Conservation (phyloP, 148 eudicot species). For the Drosera capensis region DNA sequence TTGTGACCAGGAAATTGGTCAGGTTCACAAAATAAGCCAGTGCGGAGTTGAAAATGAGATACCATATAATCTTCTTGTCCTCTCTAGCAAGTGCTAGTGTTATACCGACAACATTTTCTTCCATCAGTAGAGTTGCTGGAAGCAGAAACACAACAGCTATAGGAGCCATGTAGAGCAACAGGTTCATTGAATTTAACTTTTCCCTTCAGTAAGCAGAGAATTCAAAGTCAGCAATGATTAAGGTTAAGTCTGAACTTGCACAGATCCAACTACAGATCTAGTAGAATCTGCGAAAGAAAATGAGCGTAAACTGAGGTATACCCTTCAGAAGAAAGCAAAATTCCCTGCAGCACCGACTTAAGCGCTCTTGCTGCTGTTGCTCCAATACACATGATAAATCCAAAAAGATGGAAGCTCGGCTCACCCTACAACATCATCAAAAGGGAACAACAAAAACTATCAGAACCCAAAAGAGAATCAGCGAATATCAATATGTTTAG, state of each 20-base stretch:
- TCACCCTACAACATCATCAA: slow-evolving; percentile 53
- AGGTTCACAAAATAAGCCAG: slow-evolving; percentile 74
- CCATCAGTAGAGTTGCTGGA: slow-evolving; percentile 72
- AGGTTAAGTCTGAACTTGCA: background rate
- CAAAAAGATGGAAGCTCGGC: slow-evolving; percentile 82
- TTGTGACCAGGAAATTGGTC: slow-evolving; percentile 95
- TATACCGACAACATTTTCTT: slow-evolving; percentile 63
- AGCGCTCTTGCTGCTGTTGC: slow-evolving; percentile 96
- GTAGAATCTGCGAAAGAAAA: background rate
- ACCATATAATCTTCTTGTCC: slow-evolving; percentile 54
- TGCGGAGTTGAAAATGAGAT: slow-evolving; percentile 67
- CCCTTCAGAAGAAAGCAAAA: slow-evolving; percentile 87
- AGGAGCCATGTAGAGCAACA: slow-evolving; percentile 90
- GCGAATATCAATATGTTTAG: background rate
- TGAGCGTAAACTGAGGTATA: slow-evolving; percentile 12
- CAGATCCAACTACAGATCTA: background rate
- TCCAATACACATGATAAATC: slow-evolving; percentile 75
- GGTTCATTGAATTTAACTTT: slow-evolving; percentile 87
- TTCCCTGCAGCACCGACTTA: slow-evolving; percentile 77
- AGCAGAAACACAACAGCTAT: slow-evolving; percentile 60
- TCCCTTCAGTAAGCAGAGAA: slow-evolving; percentile 37
- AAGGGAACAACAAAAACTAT: no score
- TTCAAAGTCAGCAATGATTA: slow-evolving; percentile 1
- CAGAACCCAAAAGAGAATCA: slow-evolving; percentile 4
- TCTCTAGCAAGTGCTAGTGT: slow-evolving; percentile 61